Conservation (phyloP, 192 early-diverging fungal species). For the Coemansia sp. region DNA sequence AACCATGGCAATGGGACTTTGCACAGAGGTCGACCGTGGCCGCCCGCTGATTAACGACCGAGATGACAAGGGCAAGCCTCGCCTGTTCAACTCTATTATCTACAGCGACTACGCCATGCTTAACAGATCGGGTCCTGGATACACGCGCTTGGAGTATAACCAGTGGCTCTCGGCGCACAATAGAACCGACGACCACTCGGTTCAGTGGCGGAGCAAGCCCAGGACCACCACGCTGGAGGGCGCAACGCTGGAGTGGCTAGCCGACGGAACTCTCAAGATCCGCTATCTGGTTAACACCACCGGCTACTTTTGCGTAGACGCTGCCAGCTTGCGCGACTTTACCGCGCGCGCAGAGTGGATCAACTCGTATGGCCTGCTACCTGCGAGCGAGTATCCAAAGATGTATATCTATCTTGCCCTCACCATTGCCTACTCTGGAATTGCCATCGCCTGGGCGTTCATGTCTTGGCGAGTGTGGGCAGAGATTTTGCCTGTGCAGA, state of each 20-base stretch:
- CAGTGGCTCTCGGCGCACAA: constrained; percentile 31
- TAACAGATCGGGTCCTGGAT: constrained; percentile 38
- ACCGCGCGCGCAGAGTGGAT: constrained; percentile 66
- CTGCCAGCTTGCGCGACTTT: constrained; percentile 50
- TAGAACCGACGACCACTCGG: constrained; percentile 32
- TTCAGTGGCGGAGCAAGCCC: constrained; percentile 33
- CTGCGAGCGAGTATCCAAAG: constrained; percentile 89
- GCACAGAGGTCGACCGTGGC: constrained; percentile 57
- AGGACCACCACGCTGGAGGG: constrained; percentile 36
- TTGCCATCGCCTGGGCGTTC: constrained; percentile 80
- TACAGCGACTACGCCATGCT: constrained; percentile 56
- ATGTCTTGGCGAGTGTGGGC: constrained; percentile 80
- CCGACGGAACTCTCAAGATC: constrained; percentile 44
- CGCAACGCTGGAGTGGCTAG: constrained; percentile 47
- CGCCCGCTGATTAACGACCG: constrained; percentile 63
- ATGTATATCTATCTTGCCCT: constrained; percentile 83
- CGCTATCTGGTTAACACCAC: constrained; percentile 73
- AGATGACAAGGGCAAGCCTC: constrained; percentile 36
- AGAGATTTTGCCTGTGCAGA: constrained; percentile 92
- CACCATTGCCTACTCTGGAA: constrained; percentile 71
- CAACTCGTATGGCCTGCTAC: constrained; percentile 84
- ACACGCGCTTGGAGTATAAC: constrained; percentile 42
- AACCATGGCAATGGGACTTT: constrained; percentile 61
- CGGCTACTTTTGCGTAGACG: constrained; percentile 85
- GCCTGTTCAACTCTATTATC: constrained; percentile 38